Base-by-base conservation (phyloP, 768 basidiomycete genomes). In the Auricularia sp. region DNA sequence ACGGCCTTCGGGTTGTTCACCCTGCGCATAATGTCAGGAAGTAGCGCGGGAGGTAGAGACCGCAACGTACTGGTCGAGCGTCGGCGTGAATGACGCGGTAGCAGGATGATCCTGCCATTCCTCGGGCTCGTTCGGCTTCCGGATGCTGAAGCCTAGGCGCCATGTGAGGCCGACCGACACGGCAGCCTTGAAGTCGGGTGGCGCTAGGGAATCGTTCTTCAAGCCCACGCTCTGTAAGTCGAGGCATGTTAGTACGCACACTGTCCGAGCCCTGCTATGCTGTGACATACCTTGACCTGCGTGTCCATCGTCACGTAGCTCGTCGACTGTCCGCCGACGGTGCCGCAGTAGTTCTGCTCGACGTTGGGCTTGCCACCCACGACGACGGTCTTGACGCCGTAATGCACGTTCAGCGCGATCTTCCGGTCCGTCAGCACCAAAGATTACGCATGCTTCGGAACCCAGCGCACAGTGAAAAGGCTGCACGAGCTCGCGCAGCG, bases 291-390 rank as follows among this genome's bases (percentile, higher is more conserved):
- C 78, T 84, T 85, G 66, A 85, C 76, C 71, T 85, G 81, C 13
- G 83, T 83, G 69, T 86, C 83, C 11, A 86, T 82, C n/a, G 76
- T 79, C 1, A 81, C 77, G 70, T 82, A 86, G 67, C 81, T 80
- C 1, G 81, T 81, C 3, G 82, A 84, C 72, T 87, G 82, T 0
- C 85, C 85, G n/a, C 84, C 85, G 36, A 86, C 84, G 44, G 79
- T 82, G 21, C 85, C 85, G 67, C 83, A 84, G 69, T 85, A 86
- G 69, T 85, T 78, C 68, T 85, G 85, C 45, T 71, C 72, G 8
- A 79, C 72, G 61, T 73, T 77, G 11, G 76, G 70, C 68, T 79
- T 79, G 42, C 84, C 85, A 33, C 83, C 84, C n/a, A 83, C 68
- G 3, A 86, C 83, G n/a, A 82, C 80, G 6, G 81, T 83, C 69